phyloP scores from a whole-genome alignment of 805 yeast species.

The Citeromyces matritensis region DNA sequence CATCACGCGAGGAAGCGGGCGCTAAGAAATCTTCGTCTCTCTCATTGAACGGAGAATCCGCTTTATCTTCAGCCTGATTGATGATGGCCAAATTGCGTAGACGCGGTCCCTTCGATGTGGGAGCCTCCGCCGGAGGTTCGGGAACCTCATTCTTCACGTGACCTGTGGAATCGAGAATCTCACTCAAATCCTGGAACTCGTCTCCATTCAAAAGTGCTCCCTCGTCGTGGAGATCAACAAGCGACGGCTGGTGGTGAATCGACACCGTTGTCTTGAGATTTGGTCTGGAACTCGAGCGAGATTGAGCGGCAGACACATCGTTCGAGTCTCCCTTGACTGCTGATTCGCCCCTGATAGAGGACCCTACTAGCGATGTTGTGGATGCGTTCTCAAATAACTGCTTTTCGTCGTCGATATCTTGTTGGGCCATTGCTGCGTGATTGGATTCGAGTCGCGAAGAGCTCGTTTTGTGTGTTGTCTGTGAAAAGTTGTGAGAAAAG shows the following conservation, averaged over 20 bases:
- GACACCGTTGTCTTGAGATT: conserved; percentile 24
- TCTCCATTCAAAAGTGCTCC: conserved; percentile 46
- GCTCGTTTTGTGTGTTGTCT: no score
- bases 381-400: no score
- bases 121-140: conserved; percentile 6
- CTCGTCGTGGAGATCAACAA: conserved; percentile 21
- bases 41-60: conserved; percentile 9
- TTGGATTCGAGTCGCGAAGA: no score
- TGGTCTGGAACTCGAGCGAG: conserved; percentile 9
- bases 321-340: conserved; percentile 1
- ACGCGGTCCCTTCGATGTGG: no score
- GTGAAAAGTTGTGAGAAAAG: no score
- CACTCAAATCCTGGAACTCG: conserved; percentile 38
- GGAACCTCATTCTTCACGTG: conserved; percentile 31
- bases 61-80: not conserved
- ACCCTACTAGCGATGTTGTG: conserved; percentile 38
- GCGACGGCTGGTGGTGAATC: conserved; percentile 16
- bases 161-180: conserved; percentile 37
- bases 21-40: conserved; percentile 11
- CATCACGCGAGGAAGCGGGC: no score
- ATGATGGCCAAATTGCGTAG: conserved; percentile 1
- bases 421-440: no score
- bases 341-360: conserved; percentile 23
- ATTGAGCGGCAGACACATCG: conserved; percentile 1
- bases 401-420: no score